Conservation (phyloP, 768 basidiomycete species). For the Cyclocybe cylindracea region DNA sequence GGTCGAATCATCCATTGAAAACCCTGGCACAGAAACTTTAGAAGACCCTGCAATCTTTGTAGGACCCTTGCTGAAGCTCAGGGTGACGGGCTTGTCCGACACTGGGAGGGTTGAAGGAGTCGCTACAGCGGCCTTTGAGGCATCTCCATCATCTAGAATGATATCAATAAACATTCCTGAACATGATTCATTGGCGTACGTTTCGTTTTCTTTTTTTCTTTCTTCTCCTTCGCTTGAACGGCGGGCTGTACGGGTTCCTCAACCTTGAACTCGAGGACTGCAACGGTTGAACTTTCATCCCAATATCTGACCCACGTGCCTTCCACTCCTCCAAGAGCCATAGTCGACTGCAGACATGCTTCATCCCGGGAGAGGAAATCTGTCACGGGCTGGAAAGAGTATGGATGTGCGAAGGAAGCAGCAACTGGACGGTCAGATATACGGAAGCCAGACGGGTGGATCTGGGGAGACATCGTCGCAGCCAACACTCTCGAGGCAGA, state of each 20-base stretch:
- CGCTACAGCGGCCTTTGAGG: constrained; percentile 31
- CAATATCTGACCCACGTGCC: constrained; percentile 84
- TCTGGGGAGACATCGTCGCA: constrained; percentile 81
- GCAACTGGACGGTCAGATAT: constrained; percentile 90
- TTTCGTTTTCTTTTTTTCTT: constrained; percentile 66
- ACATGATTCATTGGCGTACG: constrained; percentile 30
- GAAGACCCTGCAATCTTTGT: constrained; percentile 28
- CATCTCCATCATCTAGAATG: constrained; percentile 27
- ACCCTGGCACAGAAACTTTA: constrained; percentile 56
- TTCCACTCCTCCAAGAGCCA: constrained; percentile 70
- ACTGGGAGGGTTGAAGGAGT: constrained; percentile 72
- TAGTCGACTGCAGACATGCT: constrained; percentile 67
- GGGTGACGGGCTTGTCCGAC: constrained; percentile 78
- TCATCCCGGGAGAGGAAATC: constrained; percentile 79
- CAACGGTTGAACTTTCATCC: constrained; percentile 83
- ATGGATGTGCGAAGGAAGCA: constrained; percentile 89
- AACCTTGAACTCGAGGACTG: constrained; percentile 78
- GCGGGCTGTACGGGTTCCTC: constrained; percentile 51
- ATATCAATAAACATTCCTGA: not conserved
- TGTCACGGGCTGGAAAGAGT: constrained; percentile 83
- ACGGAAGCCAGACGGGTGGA: constrained; percentile 92
- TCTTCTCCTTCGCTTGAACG: constrained; percentile 40
- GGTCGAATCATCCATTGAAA: constrained; percentile 64
- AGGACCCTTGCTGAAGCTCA: constrained; percentile 67
- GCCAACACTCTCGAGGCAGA: constrained; percentile 82